Base-by-base conservation (phyloP, 345 rosid species). In the Salix exigua region DNA sequence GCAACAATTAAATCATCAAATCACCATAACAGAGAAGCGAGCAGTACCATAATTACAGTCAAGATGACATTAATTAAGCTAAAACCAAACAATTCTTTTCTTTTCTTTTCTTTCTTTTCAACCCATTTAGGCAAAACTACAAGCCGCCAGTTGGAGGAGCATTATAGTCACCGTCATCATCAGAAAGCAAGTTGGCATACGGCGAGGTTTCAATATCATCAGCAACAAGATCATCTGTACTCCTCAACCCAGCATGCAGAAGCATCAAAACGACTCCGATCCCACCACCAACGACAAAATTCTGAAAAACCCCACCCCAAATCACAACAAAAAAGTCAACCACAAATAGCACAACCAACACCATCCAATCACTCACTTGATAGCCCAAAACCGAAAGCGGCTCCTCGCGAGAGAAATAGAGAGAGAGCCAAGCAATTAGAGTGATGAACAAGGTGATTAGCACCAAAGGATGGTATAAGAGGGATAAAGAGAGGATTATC, bases 331-430 rank as follows among this genome's bases (percentile, higher is more conserved):
- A 87, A 1, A 90, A 37, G 40, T 92, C 75, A 1, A 81, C 80
- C 2, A 67, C 80, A 25, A 87, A 68, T 3, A 91, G 90, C 74
- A 71, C 74, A 4, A 72, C 83, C 7, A 84, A 76, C 18, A 90
- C 86, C 18, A 83, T 48, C 12, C 81, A 83, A 48, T 89, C 91
- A 78, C 83, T 84, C n/a, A 90, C 74, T 0, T 70, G 30, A 65
- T 82, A 81, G 1, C 88, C 87, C 73, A 83, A 75, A 72, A 87
- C 18, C 23, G 75, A 70, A 14, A 89, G 77, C 1, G 96, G 78
- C 77, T 88, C 92, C 28, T 91, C 84, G 66, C 94, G 91, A 65
- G 86, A 83, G 88, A 91, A 87, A 79, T 84, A 91, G 83, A 91
- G 89, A 80, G 86, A 82, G 82, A 85, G 67, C 97, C 97, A 91